Conservation (phyloP, 2,329 filamentous ascomycete genomes). For the Neofusicoccum cordaticola region DNA sequence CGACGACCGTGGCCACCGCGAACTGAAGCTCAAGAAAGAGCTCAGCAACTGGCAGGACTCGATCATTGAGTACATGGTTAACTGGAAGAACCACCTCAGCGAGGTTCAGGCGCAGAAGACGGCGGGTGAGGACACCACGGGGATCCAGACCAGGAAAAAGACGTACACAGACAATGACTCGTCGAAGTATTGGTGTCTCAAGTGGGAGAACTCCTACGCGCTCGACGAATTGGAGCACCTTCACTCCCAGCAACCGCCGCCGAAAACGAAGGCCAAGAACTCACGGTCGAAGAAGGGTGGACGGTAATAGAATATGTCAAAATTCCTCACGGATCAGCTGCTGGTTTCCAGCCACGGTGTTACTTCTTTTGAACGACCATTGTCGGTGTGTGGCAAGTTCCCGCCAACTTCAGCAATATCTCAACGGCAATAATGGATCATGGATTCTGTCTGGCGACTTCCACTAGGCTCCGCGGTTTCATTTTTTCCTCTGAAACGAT, state of each 20-base stretch:
- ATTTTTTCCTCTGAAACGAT: neutral
- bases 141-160: constrained; percentile 64
- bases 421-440: neutral
- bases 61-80: constrained; percentile 77
- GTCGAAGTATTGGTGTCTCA: constrained; percentile 57
- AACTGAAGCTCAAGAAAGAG: constrained; percentile 85
- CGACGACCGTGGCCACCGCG: constrained; percentile 80
- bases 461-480: neutral
- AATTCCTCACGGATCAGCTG: neutral
- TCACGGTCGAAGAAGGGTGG: constrained; percentile 3
- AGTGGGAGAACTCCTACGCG: constrained; percentile 65
- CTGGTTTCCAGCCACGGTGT: neutral
- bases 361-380: too few relatives aligned
- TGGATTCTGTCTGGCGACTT: neutral
- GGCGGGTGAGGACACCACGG: constrained; percentile 49
- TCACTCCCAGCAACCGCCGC: constrained; percentile 57
- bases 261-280: constrained; percentile 35
- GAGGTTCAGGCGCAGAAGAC: constrained; percentile 50
- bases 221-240: constrained; percentile 57
- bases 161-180: constrained; percentile 55
- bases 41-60: constrained; percentile 71
- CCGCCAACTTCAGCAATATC: neutral
- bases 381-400: neutral
- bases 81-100: constrained; percentile 69
- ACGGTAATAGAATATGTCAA: neutral